These are phyloP conservation scores for Phytopythium montanum DNA, from an alignment of 352 stramenopile species.

Conservation along the genomic window DNA sequence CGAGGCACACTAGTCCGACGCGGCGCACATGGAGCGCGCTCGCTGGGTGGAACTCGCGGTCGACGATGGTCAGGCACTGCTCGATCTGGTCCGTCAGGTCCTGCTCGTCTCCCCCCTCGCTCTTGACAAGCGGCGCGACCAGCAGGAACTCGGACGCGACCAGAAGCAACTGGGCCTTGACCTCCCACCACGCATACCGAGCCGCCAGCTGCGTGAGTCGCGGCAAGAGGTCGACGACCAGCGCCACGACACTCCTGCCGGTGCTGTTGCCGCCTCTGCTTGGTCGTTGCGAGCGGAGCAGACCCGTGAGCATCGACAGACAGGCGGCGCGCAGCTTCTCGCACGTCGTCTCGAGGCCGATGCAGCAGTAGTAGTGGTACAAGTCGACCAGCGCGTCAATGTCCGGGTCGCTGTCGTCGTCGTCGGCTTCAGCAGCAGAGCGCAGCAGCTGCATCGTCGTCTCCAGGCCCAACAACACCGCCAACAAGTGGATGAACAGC, in stretches of 20 bases:
- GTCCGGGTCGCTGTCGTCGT: constrained; percentile 1
- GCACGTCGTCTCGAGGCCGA: constrained; percentile 65
- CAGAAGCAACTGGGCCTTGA: constrained; percentile 77
- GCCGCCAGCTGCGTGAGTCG: constrained; percentile 62
- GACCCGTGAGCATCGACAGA: constrained; percentile 69
- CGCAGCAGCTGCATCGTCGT: constrained; percentile 34
- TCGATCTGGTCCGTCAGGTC: constrained; percentile 74
- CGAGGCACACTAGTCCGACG: constrained; percentile 51
- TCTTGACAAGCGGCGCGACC: constrained; percentile 9
- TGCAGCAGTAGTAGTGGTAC: constrained; percentile 88
- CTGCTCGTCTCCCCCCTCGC: constrained; percentile 15
- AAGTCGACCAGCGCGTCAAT: constrained; percentile 68
- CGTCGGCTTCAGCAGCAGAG: not conserved
- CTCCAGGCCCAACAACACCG: constrained; percentile 72
- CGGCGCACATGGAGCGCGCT: constrained; percentile 56
- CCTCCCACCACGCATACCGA: constrained; percentile 76
- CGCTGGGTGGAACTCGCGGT: constrained; percentile 66
- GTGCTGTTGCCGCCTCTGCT: not conserved
- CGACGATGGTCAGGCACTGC: constrained; percentile 59
- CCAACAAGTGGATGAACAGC: constrained; percentile 72
- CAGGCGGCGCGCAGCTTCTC: constrained; percentile 76
- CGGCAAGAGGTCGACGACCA: constrained; percentile 55
- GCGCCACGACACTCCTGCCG: constrained; percentile 6
- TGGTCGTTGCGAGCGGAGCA: constrained; percentile 15
- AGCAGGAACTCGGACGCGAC: constrained; percentile 59